Base-by-base conservation (phyloP, 2,329 filamentous ascomycete species). In the Penicillium griseofulvum region DNA sequence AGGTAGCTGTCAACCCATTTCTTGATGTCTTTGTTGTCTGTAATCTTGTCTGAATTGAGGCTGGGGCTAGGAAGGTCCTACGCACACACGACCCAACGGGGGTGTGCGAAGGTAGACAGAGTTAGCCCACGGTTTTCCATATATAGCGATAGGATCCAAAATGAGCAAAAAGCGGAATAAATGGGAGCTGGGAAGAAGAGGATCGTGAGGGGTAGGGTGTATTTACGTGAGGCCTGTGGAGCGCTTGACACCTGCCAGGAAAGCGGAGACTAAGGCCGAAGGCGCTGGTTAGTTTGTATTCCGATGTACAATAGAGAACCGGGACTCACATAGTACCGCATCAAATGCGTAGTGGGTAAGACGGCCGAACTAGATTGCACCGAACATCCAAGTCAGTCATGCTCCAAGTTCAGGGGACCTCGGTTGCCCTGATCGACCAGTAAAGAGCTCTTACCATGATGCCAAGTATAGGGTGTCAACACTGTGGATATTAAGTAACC, bases 181-280 rank as follows among this genome's bases (percentile, higher is more conserved):
- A n/a, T 5, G 2, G 12, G 7, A 41, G 33, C 5, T 24, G 6
- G 50, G 29, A 55, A 26, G 31, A 45, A 33, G 55, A 56, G 55
- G 58, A 56, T 60, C 41, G 55, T 49, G 54, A 49, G 60, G 60
- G 56, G 59, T 56, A 58, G 58, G 61, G 62, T 57, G 55, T 65
- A 88, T 90, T 84, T 89, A 99, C 94, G 92, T 97, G 78, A 99
- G 83, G 70, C 94, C 94, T 59, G 94, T 97, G 62, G 93, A 97
- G 67, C 94, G 91, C 80, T 96, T 95, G 81, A 99, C 92, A 69
- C 94, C 94, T 37, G 94, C 94, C 64, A 99, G 87, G 74, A 97
- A 93, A 61, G 94, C 90, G 69, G 94, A 99, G 75, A 99, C 90
- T 95, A 57, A 57, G 39, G 17, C 59, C 16, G 17, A 29, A 50